Evolutionary conservation across 2,329 filamentous ascomycete genomes (phyloP).

Genomic region (Verticillium longisporum): DNA sequence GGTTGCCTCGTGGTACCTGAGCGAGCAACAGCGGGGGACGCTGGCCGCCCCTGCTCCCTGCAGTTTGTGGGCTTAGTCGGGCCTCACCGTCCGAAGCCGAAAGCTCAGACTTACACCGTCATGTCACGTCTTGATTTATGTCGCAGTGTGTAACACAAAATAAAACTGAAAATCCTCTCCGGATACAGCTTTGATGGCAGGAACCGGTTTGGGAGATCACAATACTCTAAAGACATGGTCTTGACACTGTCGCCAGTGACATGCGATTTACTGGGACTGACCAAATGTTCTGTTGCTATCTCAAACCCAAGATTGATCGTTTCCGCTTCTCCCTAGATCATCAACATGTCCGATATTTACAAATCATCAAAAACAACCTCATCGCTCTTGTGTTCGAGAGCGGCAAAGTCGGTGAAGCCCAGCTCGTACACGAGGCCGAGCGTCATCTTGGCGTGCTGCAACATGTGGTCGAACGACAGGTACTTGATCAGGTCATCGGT

Average conservation of each 20-base stretch:
- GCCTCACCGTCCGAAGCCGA: too few species aligned
- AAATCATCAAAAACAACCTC: constrained; percentile 25
- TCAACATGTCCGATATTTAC: constrained; percentile 14
- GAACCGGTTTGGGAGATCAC: too few species aligned
- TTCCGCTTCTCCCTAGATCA: neutral
- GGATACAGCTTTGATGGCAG: too few species aligned
- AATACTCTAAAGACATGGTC: too few species aligned
- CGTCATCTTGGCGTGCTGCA: constrained; percentile 81
- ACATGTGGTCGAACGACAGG: constrained; percentile 81
- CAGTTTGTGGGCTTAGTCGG: neutral
- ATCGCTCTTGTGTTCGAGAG: constrained; percentile 22
- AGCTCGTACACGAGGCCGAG: constrained; percentile 79
- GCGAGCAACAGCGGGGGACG: neutral
- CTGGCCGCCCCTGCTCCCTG: neutral
- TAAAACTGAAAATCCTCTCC: too few species aligned
- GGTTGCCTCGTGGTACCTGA: neutral
- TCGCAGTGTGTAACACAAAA: neutral
- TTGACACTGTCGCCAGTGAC: neutral
- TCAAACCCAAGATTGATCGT: neutral
- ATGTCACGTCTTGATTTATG: too few species aligned
- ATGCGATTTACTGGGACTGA: neutral
- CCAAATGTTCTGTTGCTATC: too few species aligned
- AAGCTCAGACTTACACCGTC: too few species aligned
- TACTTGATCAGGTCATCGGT: constrained; percentile 65
- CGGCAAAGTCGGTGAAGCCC: constrained; percentile 65